A percentile compares a stretch with the other conserved stretches of the same genome.
Conservation (phyloP, 2,329 filamentous ascomycete genomes). For the Talaromyces verruculosus region DNA sequence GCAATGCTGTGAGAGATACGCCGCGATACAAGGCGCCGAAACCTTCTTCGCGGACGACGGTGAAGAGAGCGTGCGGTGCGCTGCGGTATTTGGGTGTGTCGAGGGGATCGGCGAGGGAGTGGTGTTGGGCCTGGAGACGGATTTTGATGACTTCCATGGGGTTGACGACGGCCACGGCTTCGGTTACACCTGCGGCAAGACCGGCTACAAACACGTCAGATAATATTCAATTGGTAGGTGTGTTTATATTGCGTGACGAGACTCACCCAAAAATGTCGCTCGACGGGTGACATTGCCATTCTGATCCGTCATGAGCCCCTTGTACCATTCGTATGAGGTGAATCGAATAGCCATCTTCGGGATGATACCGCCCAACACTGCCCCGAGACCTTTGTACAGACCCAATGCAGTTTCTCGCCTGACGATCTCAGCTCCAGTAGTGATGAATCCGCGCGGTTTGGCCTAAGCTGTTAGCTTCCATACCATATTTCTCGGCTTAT, state of each 20-base stretch:
- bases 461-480: conserved; percentile 39
- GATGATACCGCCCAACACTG: conserved; percentile 91
- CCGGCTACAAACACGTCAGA: conserved; percentile 58
- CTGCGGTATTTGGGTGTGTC: conserved; percentile 97
- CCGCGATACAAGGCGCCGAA: conserved; percentile 84
- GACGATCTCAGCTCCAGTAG: conserved; percentile 82
- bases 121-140: conserved; percentile 93
- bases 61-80: conserved; percentile 79
- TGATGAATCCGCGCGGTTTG: conserved; percentile 82
- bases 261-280: conserved; percentile 68
- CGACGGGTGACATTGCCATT: conserved; percentile 68
- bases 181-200: conserved; percentile 87
- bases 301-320: conserved; percentile 72
- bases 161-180: conserved; percentile 93
- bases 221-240: too few relatives aligned
- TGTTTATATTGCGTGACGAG: too few relatives aligned
- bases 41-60: conserved; percentile 89
- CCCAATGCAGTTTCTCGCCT: conserved; percentile 86
- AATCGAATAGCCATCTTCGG: conserved; percentile 99
- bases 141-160: conserved; percentile 99
- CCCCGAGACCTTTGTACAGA: conserved; percentile 97
- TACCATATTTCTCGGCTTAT: not conserved
- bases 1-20: conserved; percentile 86
- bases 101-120: conserved; percentile 94
- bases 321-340: conserved; percentile 95